These are phyloP conservation scores for Boletellus sp. DNA, from an alignment of 768 basidiomycete genomes.

Conservation along the genomic window DNA sequence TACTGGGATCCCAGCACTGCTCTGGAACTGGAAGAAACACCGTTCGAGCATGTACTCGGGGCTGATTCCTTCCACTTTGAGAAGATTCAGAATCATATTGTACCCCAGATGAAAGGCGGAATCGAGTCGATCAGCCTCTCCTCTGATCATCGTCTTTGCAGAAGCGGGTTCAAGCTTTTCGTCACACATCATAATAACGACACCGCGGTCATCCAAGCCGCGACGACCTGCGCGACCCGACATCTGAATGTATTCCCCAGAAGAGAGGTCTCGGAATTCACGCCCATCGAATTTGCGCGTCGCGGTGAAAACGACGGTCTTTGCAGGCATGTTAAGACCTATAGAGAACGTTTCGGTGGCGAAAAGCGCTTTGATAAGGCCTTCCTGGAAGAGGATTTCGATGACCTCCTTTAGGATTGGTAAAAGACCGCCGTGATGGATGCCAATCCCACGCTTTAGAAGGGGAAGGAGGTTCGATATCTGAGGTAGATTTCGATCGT, in stretches of 20 bases:
- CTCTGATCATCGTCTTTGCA: slow-evolving; percentile 97
- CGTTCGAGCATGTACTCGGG: slow-evolving; percentile 97
- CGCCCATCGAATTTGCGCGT: slow-evolving; percentile 95
- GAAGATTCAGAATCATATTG: slow-evolving; percentile 97
- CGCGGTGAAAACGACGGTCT: slow-evolving; percentile 96
- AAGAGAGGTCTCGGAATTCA: slow-evolving; percentile 89
- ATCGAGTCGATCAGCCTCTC: slow-evolving; percentile 92
- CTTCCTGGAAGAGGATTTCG: slow-evolving; percentile 98
- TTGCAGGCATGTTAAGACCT: slow-evolving; percentile 98
- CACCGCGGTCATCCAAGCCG: slow-evolving; percentile 96
- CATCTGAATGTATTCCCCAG: slow-evolving; percentile 99
- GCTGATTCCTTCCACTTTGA: slow-evolving; percentile 97
- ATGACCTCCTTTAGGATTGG: slow-evolving; percentile 99
- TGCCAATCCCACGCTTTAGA: slow-evolving; percentile 91
- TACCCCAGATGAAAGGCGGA: slow-evolving; percentile 99
- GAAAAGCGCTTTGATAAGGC: slow-evolving; percentile 95
- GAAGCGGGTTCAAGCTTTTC: slow-evolving; percentile 91
- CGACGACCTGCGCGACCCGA: slow-evolving; percentile 96
- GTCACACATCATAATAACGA: slow-evolving; percentile 99
- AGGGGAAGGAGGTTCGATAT: slow-evolving; percentile 91
- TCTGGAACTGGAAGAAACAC: slow-evolving; percentile 99
- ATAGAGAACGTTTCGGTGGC: slow-evolving; percentile 99
- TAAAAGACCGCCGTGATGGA: slow-evolving; percentile 96
- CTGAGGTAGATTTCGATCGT: slow-evolving; percentile 88
- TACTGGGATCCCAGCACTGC: slow-evolving; percentile 81